A percentile compares a stretch with the other conserved stretches of the same genome.
Evolutionary conservation across 2,329 filamentous ascomycete genomes (phyloP).

Genomic region (Aspergillus melleus): DNA sequence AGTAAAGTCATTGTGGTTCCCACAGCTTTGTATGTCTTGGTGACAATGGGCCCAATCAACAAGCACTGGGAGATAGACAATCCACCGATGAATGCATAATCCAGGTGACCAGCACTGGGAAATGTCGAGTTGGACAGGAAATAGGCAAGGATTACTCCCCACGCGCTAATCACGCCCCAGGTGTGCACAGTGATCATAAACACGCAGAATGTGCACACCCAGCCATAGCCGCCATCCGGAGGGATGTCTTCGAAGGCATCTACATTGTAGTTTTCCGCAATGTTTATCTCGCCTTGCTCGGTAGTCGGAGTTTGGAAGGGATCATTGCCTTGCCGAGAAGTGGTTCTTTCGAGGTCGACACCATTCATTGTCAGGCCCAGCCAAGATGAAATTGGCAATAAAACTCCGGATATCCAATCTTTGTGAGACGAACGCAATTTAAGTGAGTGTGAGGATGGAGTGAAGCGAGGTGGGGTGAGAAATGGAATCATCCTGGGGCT

Average conservation of each 20-base stretch:
- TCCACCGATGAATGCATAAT: conserved; percentile 35
- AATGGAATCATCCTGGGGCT: neutral
- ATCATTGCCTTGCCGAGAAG: neutral
- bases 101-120: conserved; percentile 21
- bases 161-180: conserved; percentile 35
- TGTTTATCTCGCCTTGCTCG: neutral
- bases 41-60: conserved; percentile 23
- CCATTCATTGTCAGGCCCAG: neutral
- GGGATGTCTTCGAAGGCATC: conserved; percentile 10
- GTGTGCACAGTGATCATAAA: conserved; percentile 34
- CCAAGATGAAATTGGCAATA: neutral
- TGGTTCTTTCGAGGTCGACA: neutral
- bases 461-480: neutral
- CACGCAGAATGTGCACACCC: conserved; percentile 26
- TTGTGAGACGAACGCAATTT: neutral
- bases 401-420: neutral
- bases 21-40: neutral
- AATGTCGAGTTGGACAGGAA: conserved; percentile 38
- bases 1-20: neutral
- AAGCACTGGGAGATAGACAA: conserved; percentile 27
- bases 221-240: conserved; percentile 35
- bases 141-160: conserved; percentile 46
- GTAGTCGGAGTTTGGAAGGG: neutral
- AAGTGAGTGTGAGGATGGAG: neutral
- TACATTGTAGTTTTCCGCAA: neutral